phyloP scores from a whole-genome alignment of 1,139 yeast genomes.

The Sugiyamaella novakii region DNA sequence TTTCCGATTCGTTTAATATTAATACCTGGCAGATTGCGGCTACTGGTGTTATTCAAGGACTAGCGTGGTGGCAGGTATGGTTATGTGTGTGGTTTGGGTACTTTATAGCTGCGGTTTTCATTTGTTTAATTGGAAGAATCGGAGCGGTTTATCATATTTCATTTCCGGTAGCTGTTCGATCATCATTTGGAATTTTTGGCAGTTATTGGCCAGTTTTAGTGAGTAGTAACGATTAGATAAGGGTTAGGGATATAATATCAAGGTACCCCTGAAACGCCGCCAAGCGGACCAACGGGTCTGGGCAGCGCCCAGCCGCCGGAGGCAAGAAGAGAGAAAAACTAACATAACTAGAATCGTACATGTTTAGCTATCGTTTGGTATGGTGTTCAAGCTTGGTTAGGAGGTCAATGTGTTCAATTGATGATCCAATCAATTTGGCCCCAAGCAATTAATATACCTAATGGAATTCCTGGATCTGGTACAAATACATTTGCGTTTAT shows the following conservation, averaged over 20 bases:
- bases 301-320: too few relatives aligned
- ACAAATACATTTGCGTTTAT: conserved; percentile 71
- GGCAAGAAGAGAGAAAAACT: neutral
- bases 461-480: conserved; percentile 53
- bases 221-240: neutral
- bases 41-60: conserved; percentile 33
- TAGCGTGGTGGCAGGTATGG: conserved; percentile 32
- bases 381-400: conserved; percentile 79
- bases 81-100: conserved; percentile 51
- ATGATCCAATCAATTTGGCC: conserved; percentile 51
- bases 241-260: neutral
- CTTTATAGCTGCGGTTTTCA: conserved; percentile 59
- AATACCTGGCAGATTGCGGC: conserved; percentile 41
- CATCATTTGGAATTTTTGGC: conserved; percentile 77
- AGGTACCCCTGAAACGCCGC: neutral
- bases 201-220: conserved; percentile 71
- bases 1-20: conserved; percentile 71
- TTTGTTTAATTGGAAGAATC: conserved; percentile 62
- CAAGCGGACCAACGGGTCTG: neutral
- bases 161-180: conserved; percentile 73
- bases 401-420: conserved; percentile 77
- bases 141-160: conserved; percentile 75
- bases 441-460: conserved; percentile 41
- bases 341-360: conserved; percentile 55
- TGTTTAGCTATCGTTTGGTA: conserved; percentile 86